Evolutionary conservation across 495 filamentous ascomycete species (phyloP), one percentile per base, ranked within the genome.

Genomic region (Penicillium argentinense): DNA sequence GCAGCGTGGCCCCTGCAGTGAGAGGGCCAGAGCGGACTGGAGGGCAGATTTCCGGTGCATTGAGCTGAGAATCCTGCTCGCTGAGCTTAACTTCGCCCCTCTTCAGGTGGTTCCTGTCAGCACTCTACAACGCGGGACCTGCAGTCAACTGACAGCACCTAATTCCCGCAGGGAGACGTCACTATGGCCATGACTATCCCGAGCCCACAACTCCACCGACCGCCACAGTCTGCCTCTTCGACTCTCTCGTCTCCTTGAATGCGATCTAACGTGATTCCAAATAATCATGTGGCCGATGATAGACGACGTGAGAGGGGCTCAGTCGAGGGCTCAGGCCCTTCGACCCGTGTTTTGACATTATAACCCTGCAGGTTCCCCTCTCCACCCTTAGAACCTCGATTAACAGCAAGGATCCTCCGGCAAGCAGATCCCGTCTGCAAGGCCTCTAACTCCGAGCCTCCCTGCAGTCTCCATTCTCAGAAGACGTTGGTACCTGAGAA

Each of bases 321-420:
- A n/a, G 12, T 18, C 29, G 3, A 25, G 33, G 21, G 54, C 45
- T 53, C 49, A 50, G 54, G 27, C 49, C 49, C 18, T 32, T 22
- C 26, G 27, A 46, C 22, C 43, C 48, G 49, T 12, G 42, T 9
- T 43, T 42, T 18, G 24, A 29, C 29, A 28, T 24, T 28, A 45
- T 41, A 43, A 18, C 46, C 44, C 16, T 57, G 45, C 50, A 42
- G 21, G 16, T 22, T 43, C 9, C 23, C 37, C 22, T 24, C 45
- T 25, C 21, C 8, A 13, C 8, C 47, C 18, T 19, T 14, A 21
- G 42, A 28, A 43, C 23, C 30, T 19, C 21, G 44, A 55, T 52
- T 50, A n/a, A 45, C 51, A 44, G 39, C 47, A 49, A 41, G 42
- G 51, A 30, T 49, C 8, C 9, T 22, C 29, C 41, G 29, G 23